Evolutionary conservation across 1,284 basidiomycete genomes (phyloP).

Genomic region (Ceratobasidium sp.): DNA sequence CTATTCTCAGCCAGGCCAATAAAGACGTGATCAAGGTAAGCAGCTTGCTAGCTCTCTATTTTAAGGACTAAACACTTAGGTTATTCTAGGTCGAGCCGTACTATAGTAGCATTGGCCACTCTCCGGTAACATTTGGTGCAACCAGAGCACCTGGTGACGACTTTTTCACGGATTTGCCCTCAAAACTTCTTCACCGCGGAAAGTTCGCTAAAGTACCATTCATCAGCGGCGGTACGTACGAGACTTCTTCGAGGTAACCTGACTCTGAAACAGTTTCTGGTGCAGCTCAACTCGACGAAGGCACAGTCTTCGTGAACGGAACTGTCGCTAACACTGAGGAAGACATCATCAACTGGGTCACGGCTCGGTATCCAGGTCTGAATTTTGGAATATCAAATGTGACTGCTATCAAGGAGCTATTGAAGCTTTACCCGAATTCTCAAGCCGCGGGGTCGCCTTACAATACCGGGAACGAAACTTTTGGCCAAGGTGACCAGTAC

Average conservation of each 20-base stretch:
- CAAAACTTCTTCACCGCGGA: conserved; percentile 53
- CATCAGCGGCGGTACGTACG: conserved; percentile 54
- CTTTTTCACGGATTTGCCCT: conserved; percentile 55
- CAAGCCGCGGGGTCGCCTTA: conserved; percentile 39
- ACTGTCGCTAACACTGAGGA: neutral
- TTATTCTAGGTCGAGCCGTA: neutral
- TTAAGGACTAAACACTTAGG: no score
- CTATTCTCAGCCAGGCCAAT: conserved; percentile 24
- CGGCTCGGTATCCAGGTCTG: neutral
- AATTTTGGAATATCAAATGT: neutral
- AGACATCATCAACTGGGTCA: conserved; percentile 29
- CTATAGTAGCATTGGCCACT: neutral
- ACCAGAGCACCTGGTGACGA: conserved; percentile 53
- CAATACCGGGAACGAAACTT: conserved; percentile 23
- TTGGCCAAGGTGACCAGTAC: conserved; percentile 29
- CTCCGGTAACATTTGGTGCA: conserved; percentile 30
- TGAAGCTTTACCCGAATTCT: conserved; percentile 34
- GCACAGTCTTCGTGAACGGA: conserved; percentile 24
- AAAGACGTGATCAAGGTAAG: conserved; percentile 24
- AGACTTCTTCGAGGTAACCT: neutral
- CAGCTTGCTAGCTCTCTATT: no score
- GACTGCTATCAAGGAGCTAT: neutral
- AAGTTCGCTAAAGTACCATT: conserved; percentile 57
- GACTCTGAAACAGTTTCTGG: neutral
- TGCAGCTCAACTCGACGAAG: conserved; percentile 45